phyloP scores from a whole-genome alignment of 148 eudicot species.

The Vaccinium myrtillus region DNA sequence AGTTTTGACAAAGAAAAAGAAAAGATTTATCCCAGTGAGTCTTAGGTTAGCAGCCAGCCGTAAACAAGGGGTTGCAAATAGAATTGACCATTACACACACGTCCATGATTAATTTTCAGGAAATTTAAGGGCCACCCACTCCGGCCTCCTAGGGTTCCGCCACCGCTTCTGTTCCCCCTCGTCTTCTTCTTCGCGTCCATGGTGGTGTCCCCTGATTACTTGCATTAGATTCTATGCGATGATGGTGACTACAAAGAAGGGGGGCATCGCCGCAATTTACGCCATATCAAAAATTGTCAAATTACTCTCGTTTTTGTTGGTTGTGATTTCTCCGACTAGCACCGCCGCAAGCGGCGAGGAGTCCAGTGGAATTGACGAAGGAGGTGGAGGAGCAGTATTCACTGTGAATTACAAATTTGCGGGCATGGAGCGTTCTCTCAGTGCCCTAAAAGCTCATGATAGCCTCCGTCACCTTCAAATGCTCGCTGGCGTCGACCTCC shows the following conservation, averaged over 20 bases:
- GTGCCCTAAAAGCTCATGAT: conserved; percentile 69
- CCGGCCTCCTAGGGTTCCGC: neutral
- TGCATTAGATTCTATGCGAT: neutral
- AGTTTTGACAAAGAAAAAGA: no score
- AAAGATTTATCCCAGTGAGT: no score
- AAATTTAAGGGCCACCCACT: neutral
- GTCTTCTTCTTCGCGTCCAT: neutral
- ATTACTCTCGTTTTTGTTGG: neutral
- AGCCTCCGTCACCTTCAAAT: conserved; percentile 61
- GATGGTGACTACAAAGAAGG: neutral
- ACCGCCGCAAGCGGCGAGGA: conserved; percentile 11
- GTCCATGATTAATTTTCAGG: neutral
- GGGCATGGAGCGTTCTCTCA: conserved; percentile 58
- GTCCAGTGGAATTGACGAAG: conserved; percentile 21
- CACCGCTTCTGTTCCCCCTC: neutral
- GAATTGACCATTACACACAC: no score
- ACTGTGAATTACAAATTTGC: conserved; percentile 66
- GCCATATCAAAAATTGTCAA: neutral
- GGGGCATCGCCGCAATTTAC: neutral
- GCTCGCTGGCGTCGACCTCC: conserved; percentile 77
- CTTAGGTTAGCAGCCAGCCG: no score
- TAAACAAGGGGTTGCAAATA: no score
- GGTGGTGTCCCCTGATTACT: neutral
- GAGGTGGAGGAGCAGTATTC: conserved; percentile 43
- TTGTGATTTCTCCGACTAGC: neutral